Percentiles rank a stretch among this genome's conserved stretches.
These are phyloP conservation scores for Claviceps sp. DNA, from an alignment of 2,329 filamentous ascomycete species.

Conservation along the genomic window DNA sequence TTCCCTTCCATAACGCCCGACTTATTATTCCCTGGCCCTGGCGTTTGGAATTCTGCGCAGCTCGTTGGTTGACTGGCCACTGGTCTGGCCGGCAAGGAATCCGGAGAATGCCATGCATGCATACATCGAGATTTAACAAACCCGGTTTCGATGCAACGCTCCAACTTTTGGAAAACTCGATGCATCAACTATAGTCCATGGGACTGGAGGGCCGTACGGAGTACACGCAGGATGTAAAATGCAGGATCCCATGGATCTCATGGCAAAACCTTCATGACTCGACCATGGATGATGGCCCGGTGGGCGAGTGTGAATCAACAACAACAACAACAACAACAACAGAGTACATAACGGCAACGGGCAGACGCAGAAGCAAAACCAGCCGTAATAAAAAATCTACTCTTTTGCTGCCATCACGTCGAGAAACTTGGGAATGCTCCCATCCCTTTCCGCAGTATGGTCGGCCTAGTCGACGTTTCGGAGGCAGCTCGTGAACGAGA, in stretches of 20 bases:
- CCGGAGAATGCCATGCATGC: background rate
- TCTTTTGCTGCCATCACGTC: too few species aligned
- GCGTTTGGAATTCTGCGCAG: background rate
- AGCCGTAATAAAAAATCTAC: background rate
- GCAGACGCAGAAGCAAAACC: background rate
- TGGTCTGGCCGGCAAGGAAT: background rate
- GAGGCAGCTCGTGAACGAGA: conserved; percentile 2
- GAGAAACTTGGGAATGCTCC: background rate
- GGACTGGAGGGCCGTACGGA: background rate
- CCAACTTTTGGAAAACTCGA: background rate
- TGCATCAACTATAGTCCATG: background rate
- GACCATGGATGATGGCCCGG: background rate
- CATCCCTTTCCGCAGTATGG: background rate
- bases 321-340: too few species aligned
- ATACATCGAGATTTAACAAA: background rate
- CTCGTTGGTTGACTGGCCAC: background rate
- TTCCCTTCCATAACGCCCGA: background rate
- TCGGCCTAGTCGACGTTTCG: conserved; percentile 1
- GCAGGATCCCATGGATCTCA: background rate
- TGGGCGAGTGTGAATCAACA: background rate
- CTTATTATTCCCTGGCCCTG: background rate
- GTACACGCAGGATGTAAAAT: background rate
- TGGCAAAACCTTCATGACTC: background rate
- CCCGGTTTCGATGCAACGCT: background rate
- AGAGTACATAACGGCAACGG: background rate